These are phyloP conservation scores for Epithemia pelagica DNA, from an alignment of 108 stramenopile species.

Conservation along the genomic window DNA sequence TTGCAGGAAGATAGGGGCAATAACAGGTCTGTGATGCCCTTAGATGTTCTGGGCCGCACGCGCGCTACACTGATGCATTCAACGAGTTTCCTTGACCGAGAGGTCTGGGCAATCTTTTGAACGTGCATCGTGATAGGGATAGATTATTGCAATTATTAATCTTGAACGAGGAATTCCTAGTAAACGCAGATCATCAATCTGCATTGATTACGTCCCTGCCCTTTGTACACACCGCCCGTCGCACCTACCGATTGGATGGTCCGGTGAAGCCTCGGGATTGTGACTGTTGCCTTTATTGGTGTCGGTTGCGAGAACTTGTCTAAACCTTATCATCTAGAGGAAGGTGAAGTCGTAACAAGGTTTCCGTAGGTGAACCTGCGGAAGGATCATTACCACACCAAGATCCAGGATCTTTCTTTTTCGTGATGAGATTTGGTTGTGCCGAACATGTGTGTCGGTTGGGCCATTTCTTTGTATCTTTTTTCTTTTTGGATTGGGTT, in stretches of 20 bases:
- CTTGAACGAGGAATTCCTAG: constrained; percentile 99
- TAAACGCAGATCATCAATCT: constrained; percentile 98
- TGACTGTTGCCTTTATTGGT: constrained; percentile 65
- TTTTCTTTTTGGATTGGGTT: too few relatives aligned
- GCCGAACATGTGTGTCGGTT: too few relatives aligned
- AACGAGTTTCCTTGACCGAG: constrained; percentile 91
- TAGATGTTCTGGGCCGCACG: constrained; percentile 99
- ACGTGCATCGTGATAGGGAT: constrained; percentile 98
- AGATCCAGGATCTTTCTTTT: constrained; percentile 67
- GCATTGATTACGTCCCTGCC: constrained; percentile 47
- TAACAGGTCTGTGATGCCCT: constrained; percentile 99
- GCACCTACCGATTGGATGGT: constrained; percentile 98
- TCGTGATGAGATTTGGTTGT: too few relatives aligned
- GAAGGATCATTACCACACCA: constrained; percentile 94
- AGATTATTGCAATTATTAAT: constrained; percentile 99
- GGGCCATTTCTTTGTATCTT: too few relatives aligned
- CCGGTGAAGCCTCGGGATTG: constrained; percentile 95
- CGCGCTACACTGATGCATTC: constrained; percentile 96
- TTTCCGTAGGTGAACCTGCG: constrained; percentile 99
- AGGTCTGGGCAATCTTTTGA: constrained; percentile 97
- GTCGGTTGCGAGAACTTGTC: constrained; percentile 66
- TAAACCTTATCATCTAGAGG: constrained; percentile 93
- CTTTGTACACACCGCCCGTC: constrained; percentile 98
- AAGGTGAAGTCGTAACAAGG: constrained; percentile 99
- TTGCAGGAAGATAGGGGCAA: constrained; percentile 94